Conservation (phyloP, 352 stramenopile genomes). For the Aphanomyces stellatus region DNA sequence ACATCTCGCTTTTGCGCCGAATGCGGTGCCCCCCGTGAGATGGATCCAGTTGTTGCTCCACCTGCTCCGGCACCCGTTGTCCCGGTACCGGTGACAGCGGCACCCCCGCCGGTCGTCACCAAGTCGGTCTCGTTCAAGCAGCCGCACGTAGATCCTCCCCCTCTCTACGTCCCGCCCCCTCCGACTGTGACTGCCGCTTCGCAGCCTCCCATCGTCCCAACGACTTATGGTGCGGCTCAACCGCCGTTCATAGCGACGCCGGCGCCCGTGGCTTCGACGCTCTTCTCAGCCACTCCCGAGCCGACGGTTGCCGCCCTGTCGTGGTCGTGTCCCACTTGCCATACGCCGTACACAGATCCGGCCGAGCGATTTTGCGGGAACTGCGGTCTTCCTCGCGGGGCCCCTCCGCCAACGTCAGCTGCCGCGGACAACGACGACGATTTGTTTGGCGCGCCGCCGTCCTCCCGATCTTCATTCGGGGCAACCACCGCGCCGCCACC, state of each 20-base stretch:
- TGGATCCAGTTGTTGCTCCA: background rate
- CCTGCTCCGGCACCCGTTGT: slow-evolving; percentile 3
- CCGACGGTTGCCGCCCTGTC: no score
- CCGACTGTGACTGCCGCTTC: background rate
- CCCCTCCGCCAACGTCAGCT: slow-evolving; percentile 7
- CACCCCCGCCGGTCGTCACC: slow-evolving; percentile 20
- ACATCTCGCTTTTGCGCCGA: slow-evolving; percentile 75
- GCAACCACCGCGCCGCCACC: slow-evolving; percentile 2
- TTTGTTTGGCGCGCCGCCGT: slow-evolving; percentile 46
- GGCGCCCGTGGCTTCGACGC: no score
- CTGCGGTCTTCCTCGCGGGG: slow-evolving; percentile 46
- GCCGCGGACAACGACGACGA: slow-evolving; percentile 37
- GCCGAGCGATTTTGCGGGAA: slow-evolving; percentile 64
- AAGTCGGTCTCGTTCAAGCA: background rate
- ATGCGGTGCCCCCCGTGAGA: slow-evolving; percentile 61
- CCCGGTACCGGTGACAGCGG: slow-evolving; percentile 7
- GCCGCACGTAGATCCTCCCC: slow-evolving; percentile 12
- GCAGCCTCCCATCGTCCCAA: background rate
- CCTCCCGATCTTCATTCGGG: background rate
- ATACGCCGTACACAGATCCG: slow-evolving; percentile 39
- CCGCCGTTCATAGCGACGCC: slow-evolving; percentile 11
- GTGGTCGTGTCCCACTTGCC: background rate
- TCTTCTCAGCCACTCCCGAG: no score
- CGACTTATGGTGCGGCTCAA: slow-evolving; percentile 11
- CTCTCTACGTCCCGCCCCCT: slow-evolving; percentile 19